Base-by-base conservation (phyloP, 108 stramenopile species). In the Fistulifera solaris region DNA sequence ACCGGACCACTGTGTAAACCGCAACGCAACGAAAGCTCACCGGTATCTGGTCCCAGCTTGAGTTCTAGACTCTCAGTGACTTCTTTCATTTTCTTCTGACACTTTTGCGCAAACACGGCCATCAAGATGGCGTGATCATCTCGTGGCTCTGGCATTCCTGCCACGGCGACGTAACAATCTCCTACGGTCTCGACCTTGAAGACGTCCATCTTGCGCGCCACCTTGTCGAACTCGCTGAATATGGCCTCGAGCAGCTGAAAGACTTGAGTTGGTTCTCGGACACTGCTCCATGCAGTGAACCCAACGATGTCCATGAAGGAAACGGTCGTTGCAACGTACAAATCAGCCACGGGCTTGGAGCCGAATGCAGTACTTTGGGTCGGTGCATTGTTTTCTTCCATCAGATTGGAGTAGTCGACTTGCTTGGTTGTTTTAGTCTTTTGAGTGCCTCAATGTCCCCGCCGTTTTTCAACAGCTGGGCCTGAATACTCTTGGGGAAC, bases 211-310 rank as follows among this genome's bases (percentile, higher is more conserved):
- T 28, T 15, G 12, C 31, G 24, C 2, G 59, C 59, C 1, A 51
- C 38, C 25, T 24, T 25, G 28, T 60, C 59, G 19, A 63, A 63
- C 5, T 21, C 41, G 17, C 16, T 35, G 52, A 43, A 63, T 4
- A 63, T 21, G 8, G 54, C 28, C 23, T 63, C 62, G 16, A 63
- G 52, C 13, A 63, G 38, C 39, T 23, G 21, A 6, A 54, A 52
- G 4, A 53, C 51, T 40, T 75, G 70, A 39, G 66, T 48, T 1
- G 77, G 77, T 4, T 65, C 66, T 21, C 63, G 48, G 16, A 60
- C 63, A 2, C 73, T 61, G 35, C 70, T 72, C 77, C 77, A 78
- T 18, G 73, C 70, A 17, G 77, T 78, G 25, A 78, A 78, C 26
- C 77, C 77, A 10, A n/a, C 41, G 15, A 57, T 43, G 25, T 44